phyloP scores from a whole-genome alignment of 2,329 filamentous ascomycete genomes.

The Graphilbum ipis-grandicollis region DNA sequence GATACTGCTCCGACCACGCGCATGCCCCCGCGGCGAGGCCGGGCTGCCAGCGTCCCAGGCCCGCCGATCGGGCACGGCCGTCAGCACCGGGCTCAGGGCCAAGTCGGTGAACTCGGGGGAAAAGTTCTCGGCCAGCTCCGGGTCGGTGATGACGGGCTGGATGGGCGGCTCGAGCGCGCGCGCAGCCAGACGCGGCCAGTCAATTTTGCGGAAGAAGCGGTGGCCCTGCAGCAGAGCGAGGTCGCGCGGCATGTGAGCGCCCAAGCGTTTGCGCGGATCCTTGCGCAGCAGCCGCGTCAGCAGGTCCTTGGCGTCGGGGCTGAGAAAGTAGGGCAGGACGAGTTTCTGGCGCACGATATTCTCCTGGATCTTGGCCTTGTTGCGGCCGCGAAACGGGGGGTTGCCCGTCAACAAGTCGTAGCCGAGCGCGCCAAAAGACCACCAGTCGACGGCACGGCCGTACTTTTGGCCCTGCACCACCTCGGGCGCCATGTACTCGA shows the following conservation, averaged over 20 bases:
- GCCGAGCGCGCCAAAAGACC: conserved; percentile 86
- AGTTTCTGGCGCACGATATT: conserved; percentile 93
- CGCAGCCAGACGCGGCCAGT: conserved; percentile 75
- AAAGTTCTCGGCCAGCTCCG: conserved; percentile 94
- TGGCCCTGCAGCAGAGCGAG: conserved; percentile 74
- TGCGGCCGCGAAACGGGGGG: conserved; percentile 78
- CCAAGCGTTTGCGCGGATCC: conserved; percentile 79
- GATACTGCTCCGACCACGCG: conserved; percentile 3
- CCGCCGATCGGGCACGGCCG: background rate
- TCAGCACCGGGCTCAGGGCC: conserved; percentile 55
- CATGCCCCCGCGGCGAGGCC: background rate
- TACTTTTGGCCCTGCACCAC: conserved; percentile 79
- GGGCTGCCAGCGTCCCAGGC: background rate
- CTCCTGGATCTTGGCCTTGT: conserved; percentile 87
- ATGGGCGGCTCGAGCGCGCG: conserved; percentile 81
- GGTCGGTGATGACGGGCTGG: conserved; percentile 83
- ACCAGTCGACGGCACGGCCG: conserved; percentile 94
- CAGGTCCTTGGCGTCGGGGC: conserved; percentile 83
- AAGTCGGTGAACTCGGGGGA: conserved; percentile 78
- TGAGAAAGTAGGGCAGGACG: conserved; percentile 73
- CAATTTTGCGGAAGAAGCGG: conserved; percentile 90
- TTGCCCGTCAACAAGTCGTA: conserved; percentile 86
- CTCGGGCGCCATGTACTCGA: conserved; percentile 98
- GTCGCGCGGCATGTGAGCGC: conserved; percentile 78
- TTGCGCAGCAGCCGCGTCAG: conserved; percentile 81